Evolutionary conservation across 176 grass and related monocot genomes (phyloP), one percentile per base, ranked within the genome.

Genomic region (Typha latifolia): DNA sequence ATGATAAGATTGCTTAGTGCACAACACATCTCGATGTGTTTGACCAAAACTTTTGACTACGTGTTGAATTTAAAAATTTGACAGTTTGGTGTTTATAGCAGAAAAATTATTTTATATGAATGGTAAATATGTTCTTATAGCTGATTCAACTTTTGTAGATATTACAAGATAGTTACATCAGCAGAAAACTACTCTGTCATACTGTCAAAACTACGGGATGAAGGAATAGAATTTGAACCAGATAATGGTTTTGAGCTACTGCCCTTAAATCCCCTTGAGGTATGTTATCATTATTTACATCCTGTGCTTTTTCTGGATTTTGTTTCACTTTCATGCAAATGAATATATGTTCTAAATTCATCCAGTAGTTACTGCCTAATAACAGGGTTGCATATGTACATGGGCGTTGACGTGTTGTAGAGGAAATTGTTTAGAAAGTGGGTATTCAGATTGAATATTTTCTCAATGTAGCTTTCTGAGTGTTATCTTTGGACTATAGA

Each of bases 161-260:
- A 80, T 68, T 93, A 93, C 77, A 97, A 97, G 81, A 90, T 97
- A 76, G 72, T 97, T 75, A 90, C 94, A 81, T 82, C 89, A 81
- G 81, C 85, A 55, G 89, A 97, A 77, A 84, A 89, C 77, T 97
- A 93, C 69, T 74, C 77, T 64, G 66, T 74, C 5, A 67, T 97
- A 70, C 57, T 97, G 48, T 86, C 83, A 2, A 97, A 97, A 74
- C 78, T 97, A 73, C 70, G 74, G 76, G 94, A 97, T 62, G 88
- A 97, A 86, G 94, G 83, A 68, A 32, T 97, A 64, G 78, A 71
- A 27, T 97, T 84, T 72, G 89, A 97, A 70, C 82, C 71, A 34
- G 89, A 97, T 87, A 93, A 84, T 47, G 85, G 89, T 24, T 92
- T 89, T 71, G 89, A 97, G 69, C 72, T 97, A 32, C 73, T 97